These are phyloP conservation scores for Aspergillus fischeri DNA, from an alignment of 2,329 filamentous ascomycete genomes.

Conservation along the genomic window DNA sequence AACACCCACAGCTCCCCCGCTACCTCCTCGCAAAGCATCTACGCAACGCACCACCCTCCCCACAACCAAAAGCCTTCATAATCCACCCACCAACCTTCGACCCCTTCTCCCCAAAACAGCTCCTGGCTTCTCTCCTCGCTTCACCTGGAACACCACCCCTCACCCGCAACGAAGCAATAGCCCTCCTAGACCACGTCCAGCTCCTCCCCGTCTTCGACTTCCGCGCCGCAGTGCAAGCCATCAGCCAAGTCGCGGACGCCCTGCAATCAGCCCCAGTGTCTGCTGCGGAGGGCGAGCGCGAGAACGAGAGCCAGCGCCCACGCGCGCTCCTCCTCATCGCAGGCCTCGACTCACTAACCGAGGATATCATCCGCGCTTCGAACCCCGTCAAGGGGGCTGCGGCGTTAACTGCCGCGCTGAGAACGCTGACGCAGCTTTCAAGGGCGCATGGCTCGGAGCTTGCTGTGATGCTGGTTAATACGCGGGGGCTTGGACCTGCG, in stretches of 20 bases:
- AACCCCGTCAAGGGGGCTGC: conserved; percentile 34
- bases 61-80: conserved; percentile 27
- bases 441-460: conserved; percentile 25
- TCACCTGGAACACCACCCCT: conserved; percentile 9
- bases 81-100: conserved; percentile 29
- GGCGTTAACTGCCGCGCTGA: conserved; percentile 27
- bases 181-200: conserved; percentile 29
- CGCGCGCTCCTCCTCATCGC: conserved; percentile 22
- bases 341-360: conserved; percentile 35
- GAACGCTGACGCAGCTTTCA: conserved; percentile 31
- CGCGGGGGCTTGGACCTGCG: conserved; percentile 24
- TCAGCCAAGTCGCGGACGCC: conserved; percentile 26
- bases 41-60: neutral
- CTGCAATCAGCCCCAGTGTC: conserved; percentile 10
- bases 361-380: conserved; percentile 35
- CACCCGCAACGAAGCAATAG: conserved; percentile 27
- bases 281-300: neutral
- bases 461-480: conserved; percentile 36
- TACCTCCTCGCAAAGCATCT: conserved; percentile 24
- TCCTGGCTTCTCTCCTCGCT: conserved; percentile 26
- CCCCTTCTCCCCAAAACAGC: conserved; percentile 26
- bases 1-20: conserved; percentile 23
- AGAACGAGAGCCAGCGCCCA: conserved; percentile 22
- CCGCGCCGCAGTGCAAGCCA: conserved; percentile 25
- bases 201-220: conserved; percentile 32